These are phyloP conservation scores for Yamadazyma sp. DNA, from an alignment of 805 yeast genomes.

Conservation along the genomic window DNA sequence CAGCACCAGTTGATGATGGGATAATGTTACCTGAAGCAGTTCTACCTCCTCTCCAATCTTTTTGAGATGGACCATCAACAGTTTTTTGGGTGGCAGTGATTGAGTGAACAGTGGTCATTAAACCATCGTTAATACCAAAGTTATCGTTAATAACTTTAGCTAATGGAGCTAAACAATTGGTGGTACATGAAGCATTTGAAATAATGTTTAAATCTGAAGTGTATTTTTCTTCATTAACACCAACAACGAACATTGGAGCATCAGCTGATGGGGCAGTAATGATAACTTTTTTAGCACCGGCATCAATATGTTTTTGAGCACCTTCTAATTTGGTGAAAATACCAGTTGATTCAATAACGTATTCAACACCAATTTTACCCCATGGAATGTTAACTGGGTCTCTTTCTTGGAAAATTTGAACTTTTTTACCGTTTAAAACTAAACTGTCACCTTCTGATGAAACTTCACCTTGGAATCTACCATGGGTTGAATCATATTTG, in stretches of 20 bases:
- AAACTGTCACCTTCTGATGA: slow-evolving; percentile 19
- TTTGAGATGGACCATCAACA: slow-evolving; percentile 37
- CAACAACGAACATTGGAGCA: slow-evolving; percentile 36
- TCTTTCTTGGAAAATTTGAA: slow-evolving; percentile 32
- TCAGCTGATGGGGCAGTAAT: slow-evolving; percentile 34
- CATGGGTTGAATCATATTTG: slow-evolving; percentile 37
- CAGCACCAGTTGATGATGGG: slow-evolving; percentile 37
- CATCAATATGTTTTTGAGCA: slow-evolving; percentile 35
- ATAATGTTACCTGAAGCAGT: slow-evolving; percentile 35
- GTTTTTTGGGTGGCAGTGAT: slow-evolving; percentile 37
- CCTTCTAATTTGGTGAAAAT: slow-evolving; percentile 33
- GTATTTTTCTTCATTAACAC: slow-evolving; percentile 32
- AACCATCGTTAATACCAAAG: slow-evolving; percentile 34
- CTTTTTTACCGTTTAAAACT: slow-evolving; percentile 26
- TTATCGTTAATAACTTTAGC: slow-evolving; percentile 35
- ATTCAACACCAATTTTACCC: slow-evolving; percentile 31
- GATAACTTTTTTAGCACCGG: slow-evolving; percentile 34
- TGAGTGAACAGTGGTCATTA: slow-evolving; percentile 37
- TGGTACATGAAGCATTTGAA: slow-evolving; percentile 36
- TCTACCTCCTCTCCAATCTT: slow-evolving; percentile 40
- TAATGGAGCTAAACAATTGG: slow-evolving; percentile 37
- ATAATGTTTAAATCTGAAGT: slow-evolving; percentile 30
- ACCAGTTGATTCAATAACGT: slow-evolving; percentile 34
- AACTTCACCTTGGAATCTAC: slow-evolving; percentile 29
- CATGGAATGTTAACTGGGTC: slow-evolving; percentile 34